Percentiles rank a stretch among this genome's conserved stretches.
Evolutionary conservation across 345 rosid species (phyloP).

Genomic region (Combretum micranthum): DNA sequence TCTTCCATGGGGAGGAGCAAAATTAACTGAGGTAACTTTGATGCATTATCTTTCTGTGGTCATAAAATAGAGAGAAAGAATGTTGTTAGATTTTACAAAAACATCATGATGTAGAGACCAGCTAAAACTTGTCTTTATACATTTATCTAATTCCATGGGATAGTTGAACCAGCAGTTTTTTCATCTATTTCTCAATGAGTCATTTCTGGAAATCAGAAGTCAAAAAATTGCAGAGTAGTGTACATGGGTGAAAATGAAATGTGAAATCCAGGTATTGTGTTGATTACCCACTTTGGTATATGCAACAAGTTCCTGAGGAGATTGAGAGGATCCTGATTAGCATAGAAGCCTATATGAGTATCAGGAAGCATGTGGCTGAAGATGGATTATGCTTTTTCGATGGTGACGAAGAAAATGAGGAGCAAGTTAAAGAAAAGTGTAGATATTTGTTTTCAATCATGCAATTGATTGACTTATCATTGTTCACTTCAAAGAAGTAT

Average conservation of each 20-base stretch:
- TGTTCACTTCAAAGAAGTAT: too few relatives aligned
- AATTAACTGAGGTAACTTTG: conserved; percentile 72
- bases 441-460: background rate
- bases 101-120: conserved; percentile 6
- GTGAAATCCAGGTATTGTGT: background rate
- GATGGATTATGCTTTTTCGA: conserved; percentile 66
- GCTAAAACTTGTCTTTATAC: background rate
- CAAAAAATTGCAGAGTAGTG: too few relatives aligned
- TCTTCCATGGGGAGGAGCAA: conserved; percentile 98
- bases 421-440: conserved; percentile 32
- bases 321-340: conserved; percentile 90
- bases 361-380: conserved; percentile 62
- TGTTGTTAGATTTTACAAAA: too few relatives aligned
- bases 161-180: background rate
- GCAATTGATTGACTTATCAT: conserved; percentile 1
- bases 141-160: background rate
- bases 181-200: background rate
- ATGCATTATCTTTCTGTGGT: too few relatives aligned
- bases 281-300: background rate
- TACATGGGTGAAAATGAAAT: too few relatives aligned
- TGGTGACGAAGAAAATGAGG: conserved; percentile 46
- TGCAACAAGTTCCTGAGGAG: conserved; percentile 97
- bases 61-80: too few relatives aligned
- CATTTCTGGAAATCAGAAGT: too few relatives aligned
- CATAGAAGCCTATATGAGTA: conserved; percentile 88